These are phyloP conservation scores for Suhomyces chickasaworum DNA, from an alignment of 1,139 yeast species.

Conservation along the genomic window DNA sequence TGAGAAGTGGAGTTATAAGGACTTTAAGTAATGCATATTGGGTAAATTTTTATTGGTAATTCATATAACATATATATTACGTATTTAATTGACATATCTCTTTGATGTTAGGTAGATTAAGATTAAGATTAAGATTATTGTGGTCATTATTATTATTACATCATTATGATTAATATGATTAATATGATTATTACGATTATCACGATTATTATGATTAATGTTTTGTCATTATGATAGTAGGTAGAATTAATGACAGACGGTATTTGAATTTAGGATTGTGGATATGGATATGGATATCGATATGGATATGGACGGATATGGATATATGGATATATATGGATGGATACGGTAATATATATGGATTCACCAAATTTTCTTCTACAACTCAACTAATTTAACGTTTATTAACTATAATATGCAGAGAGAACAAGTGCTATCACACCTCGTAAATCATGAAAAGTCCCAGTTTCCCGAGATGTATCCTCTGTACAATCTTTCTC, in stretches of 20 bases:
- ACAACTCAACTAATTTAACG: neutral
- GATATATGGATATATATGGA: too few relatives aligned
- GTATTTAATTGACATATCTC: neutral
- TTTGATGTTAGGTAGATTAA: too few relatives aligned
- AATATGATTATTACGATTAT: too few relatives aligned
- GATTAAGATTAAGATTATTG: too few relatives aligned
- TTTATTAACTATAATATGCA: slow-evolving; percentile 3
- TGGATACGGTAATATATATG: too few relatives aligned
- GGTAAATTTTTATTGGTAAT: neutral
- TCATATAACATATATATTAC: neutral
- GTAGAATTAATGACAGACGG: neutral
- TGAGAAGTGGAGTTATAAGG: slow-evolving; percentile 92
- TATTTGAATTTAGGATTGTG: too few relatives aligned
- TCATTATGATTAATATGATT: too few relatives aligned
- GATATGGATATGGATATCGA: too few relatives aligned
- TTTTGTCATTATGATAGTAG: too few relatives aligned
- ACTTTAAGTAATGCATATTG: slow-evolving; percentile 55
- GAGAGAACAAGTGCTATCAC: slow-evolving; percentile 1
- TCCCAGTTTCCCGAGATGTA: slow-evolving; percentile 53
- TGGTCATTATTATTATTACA: too few relatives aligned
- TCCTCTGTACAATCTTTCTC: slow-evolving; percentile 54
- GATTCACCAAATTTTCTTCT: neutral
- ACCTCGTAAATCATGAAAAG: slow-evolving; percentile 29
- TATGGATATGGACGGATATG: too few relatives aligned
- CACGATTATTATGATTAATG: too few relatives aligned